phyloP scores from a whole-genome alignment of 2,329 filamentous ascomycete species.

The Alternaria tenuissima region DNA sequence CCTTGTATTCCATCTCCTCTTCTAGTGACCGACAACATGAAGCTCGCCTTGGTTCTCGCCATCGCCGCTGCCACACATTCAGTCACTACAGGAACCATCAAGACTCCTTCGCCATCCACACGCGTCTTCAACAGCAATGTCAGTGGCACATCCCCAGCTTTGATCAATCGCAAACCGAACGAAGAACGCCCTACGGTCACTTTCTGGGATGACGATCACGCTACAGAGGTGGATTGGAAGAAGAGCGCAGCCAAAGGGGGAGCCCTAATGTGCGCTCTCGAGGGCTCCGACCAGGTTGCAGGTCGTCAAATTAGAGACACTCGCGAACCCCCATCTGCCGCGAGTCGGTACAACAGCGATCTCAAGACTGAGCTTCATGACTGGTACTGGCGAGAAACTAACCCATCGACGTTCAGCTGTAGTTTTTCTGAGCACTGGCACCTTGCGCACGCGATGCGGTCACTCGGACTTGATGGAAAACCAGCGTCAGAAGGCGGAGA shows the following conservation, averaged over 20 bases:
- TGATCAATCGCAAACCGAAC: background rate
- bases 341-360: constrained; percentile 26
- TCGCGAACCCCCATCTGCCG: constrained; percentile 24
- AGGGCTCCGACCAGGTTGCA: constrained; percentile 21
- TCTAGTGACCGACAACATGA: background rate
- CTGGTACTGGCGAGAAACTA: constrained; percentile 27
- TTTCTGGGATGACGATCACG: constrained; percentile 24
- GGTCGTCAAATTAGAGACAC: constrained; percentile 20
- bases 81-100: background rate
- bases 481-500: constrained; percentile 22
- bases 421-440: constrained; percentile 23
- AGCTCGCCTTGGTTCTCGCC: background rate
- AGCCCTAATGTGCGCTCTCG: constrained; percentile 21
- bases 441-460: constrained; percentile 11
- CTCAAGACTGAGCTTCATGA: constrained; percentile 16
- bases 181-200: background rate
- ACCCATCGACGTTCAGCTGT: constrained; percentile 15
- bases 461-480: constrained; percentile 17
- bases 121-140: background rate
- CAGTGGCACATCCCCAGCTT: background rate
- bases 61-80: background rate
- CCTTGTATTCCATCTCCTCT: background rate
- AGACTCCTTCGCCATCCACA: constrained; percentile 1
- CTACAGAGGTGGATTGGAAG: constrained; percentile 18
- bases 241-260: constrained; percentile 21